Evolutionary conservation across 2,329 filamentous ascomycete species (phyloP).

Genomic region (Neofusicoccum umdonicola): DNA sequence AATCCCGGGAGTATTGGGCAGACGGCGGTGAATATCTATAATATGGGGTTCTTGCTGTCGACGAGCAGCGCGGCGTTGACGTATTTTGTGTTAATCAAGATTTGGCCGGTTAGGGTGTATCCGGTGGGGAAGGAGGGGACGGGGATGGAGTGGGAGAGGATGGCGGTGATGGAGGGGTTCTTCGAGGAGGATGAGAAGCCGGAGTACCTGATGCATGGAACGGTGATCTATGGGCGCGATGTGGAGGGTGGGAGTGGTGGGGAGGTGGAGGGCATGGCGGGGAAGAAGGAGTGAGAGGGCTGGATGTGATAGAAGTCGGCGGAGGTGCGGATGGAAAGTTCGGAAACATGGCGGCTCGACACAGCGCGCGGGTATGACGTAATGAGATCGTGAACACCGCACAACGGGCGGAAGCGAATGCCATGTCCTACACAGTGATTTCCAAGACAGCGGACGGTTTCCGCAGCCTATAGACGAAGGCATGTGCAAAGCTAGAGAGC

Average conservation of each 20-base stretch:
- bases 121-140: slow-evolving; percentile 19
- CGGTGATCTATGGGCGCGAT: not conserved
- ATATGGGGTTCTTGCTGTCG: slow-evolving; percentile 24
- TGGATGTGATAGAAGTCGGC: too few species aligned
- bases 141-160: slow-evolving; percentile 21
- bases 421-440: too few species aligned
- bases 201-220: not conserved
- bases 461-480: too few species aligned
- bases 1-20: slow-evolving; percentile 18
- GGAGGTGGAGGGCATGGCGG: not conserved
- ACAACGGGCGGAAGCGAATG: too few species aligned
- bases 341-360: too few species aligned
- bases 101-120: slow-evolving; percentile 20
- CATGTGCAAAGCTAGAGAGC: too few species aligned
- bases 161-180: slow-evolving; percentile 24
- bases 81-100: slow-evolving; percentile 20
- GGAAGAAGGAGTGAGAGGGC: too few species aligned
- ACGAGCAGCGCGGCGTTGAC: slow-evolving; percentile 19
- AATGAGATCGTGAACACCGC: too few species aligned
- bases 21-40: slow-evolving; percentile 19
- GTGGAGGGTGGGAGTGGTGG: not conserved
- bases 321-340: too few species aligned
- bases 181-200: slow-evolving; percentile 21
- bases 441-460: too few species aligned
- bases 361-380: too few species aligned